These are phyloP conservation scores for Starmerella cellae DNA, from an alignment of 805 yeast species.

Conservation along the genomic window DNA sequence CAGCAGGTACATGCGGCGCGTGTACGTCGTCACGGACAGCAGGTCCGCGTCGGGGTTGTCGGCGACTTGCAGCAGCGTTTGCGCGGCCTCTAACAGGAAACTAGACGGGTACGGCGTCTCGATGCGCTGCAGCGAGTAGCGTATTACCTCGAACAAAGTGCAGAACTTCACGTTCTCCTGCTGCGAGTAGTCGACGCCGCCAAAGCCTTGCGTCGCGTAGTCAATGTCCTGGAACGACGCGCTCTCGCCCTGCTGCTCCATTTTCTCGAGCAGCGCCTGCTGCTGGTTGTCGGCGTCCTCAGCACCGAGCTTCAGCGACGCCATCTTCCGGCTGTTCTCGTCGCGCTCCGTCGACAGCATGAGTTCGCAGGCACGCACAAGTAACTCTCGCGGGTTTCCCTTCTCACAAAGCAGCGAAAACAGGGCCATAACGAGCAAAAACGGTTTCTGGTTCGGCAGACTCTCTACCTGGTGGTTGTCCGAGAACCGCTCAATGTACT, in stretches of 20 bases:
- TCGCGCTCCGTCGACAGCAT: slow-evolving; percentile 25
- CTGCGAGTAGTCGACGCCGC: slow-evolving; percentile 8
- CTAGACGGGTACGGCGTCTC: slow-evolving; percentile 65
- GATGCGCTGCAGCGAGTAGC: slow-evolving; percentile 45
- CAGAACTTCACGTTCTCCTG: slow-evolving; percentile 40
- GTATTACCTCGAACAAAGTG: slow-evolving; percentile 51
- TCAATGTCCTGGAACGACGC: slow-evolving; percentile 1
- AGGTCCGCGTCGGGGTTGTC: slow-evolving; percentile 30
- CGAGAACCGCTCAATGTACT: slow-evolving; percentile 31
- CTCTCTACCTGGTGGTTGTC: slow-evolving; percentile 3
- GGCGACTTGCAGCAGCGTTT: slow-evolving; percentile 44
- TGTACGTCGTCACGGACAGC: slow-evolving; percentile 32
- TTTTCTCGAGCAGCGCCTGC: slow-evolving; percentile 8
- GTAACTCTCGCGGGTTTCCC: slow-evolving; percentile 73
- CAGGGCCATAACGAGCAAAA: slow-evolving; percentile 23
- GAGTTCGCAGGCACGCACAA: slow-evolving; percentile 57
- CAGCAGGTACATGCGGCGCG: slow-evolving; percentile 47
- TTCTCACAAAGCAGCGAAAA: slow-evolving; percentile 51
- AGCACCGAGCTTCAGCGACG: slow-evolving; percentile 26
- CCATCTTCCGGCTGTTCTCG: slow-evolving; percentile 9
- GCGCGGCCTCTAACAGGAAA: slow-evolving; percentile 55
- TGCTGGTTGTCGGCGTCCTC: slow-evolving; percentile 18
- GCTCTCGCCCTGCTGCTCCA: not conserved
- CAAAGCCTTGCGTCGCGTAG: slow-evolving; percentile 11
- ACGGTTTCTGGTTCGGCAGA: slow-evolving; percentile 30